These are phyloP conservation scores for Mycena filopes DNA, from an alignment of 768 basidiomycete genomes.

Conservation along the genomic window DNA sequence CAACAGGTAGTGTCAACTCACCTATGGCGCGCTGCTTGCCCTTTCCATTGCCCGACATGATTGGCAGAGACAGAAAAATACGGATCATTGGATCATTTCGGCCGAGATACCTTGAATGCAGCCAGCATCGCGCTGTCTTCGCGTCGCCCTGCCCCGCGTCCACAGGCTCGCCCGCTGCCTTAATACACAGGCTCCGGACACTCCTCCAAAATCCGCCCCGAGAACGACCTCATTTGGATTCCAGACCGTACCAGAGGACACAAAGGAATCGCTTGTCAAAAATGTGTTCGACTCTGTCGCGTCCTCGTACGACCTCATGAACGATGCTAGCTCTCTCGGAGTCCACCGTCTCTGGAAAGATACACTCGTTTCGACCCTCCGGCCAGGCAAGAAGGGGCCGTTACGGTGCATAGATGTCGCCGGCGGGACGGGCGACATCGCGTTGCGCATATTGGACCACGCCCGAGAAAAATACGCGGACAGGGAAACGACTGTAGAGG, in stretches of 20 bases:
- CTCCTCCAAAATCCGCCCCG: neutral
- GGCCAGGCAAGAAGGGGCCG: conserved; percentile 80
- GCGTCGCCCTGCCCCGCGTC: conserved; percentile 28
- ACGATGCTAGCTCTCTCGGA: conserved; percentile 97
- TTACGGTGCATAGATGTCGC: conserved; percentile 93
- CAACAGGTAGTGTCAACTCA: conserved; percentile 21
- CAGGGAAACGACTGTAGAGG: conserved; percentile 87
- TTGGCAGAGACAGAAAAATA: neutral
- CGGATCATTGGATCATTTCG: neutral
- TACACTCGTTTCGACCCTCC: conserved; percentile 77
- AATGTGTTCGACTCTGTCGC: conserved; percentile 96
- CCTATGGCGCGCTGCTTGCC: conserved; percentile 59
- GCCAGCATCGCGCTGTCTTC: conserved; percentile 27
- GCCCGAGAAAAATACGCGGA: conserved; percentile 91
- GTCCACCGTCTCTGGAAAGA: conserved; percentile 99
- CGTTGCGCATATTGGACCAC: conserved; percentile 90
- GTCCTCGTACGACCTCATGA: conserved; percentile 96
- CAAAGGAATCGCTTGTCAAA: conserved; percentile 91
- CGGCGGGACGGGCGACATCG: conserved; percentile 98
- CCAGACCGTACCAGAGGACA: conserved; percentile 84
- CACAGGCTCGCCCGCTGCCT: conserved; percentile 33
- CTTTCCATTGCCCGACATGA: conserved; percentile 43
- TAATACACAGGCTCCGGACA: conserved; percentile 15
- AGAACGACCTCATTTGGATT: conserved; percentile 92
- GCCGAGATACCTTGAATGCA: conserved; percentile 28